A percentile compares a stretch with the other conserved stretches of the same genome.
Evolutionary conservation across 148 eudicot genomes (phyloP).

Genomic region (Nepenthes mirabilis): DNA sequence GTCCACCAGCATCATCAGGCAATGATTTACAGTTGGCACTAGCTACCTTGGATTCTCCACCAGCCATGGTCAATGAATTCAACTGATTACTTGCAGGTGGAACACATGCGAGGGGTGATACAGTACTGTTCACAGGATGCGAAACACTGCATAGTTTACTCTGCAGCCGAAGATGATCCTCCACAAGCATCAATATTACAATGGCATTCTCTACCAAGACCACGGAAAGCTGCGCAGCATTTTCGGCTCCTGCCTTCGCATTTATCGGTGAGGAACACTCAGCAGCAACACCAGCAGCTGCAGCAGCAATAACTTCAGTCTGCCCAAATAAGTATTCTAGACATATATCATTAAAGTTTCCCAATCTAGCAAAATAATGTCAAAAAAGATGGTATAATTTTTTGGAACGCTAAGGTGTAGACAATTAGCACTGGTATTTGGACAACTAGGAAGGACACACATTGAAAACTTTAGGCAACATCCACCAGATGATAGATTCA

Average conservation of each 20-base stretch:
- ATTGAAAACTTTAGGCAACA: too few relatives aligned
- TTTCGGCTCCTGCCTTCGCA: slow-evolving; percentile 84
- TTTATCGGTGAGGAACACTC: slow-evolving; percentile 66
- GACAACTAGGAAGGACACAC: too few relatives aligned
- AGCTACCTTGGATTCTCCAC: slow-evolving; percentile 38
- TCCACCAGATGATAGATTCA: too few relatives aligned
- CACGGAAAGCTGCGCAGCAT: slow-evolving; percentile 97
- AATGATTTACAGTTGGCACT: slow-evolving; percentile 32
- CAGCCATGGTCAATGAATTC: slow-evolving; percentile 17
- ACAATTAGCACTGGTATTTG: too few relatives aligned
- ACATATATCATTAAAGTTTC: slow-evolving; percentile 2
- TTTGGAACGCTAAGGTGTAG: too few relatives aligned
- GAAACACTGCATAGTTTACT: slow-evolving; percentile 55
- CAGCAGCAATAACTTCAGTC: slow-evolving; percentile 99
- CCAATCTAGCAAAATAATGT: background rate
- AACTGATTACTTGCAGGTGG: slow-evolving; percentile 24
- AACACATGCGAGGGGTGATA: slow-evolving; percentile 35
- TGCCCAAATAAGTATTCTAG: slow-evolving; percentile 26
- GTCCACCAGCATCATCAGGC: slow-evolving; percentile 44
- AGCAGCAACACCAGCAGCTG: slow-evolving; percentile 97
- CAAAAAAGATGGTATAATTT: too few relatives aligned
- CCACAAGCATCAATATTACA: slow-evolving; percentile 95
- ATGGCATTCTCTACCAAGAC: slow-evolving; percentile 98
- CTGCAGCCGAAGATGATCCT: slow-evolving; percentile 91
- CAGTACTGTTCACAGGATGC: slow-evolving; percentile 26